These are phyloP conservation scores for Rhodofomes roseus DNA, from an alignment of 1,284 basidiomycete species.

Conservation along the genomic window DNA sequence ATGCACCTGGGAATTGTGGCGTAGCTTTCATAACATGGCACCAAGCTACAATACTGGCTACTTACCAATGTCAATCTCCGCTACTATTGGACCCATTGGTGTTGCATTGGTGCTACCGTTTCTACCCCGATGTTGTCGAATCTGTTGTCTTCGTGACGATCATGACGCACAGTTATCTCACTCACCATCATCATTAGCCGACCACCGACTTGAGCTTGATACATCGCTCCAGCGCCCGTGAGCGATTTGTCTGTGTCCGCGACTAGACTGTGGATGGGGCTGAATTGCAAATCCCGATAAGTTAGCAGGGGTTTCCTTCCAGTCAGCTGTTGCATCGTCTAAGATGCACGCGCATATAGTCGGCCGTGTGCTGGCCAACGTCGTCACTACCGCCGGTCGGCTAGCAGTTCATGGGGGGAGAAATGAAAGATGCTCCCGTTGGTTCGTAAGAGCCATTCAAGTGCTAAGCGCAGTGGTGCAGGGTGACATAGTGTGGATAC, in stretches of 20 bases:
- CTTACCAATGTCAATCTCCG: neutral
- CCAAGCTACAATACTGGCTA: neutral
- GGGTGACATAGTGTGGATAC: neutral
- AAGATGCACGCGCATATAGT: no score
- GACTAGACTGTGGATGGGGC: neutral
- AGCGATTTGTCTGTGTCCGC: neutral
- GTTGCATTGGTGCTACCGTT: no score
- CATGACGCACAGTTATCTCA: neutral
- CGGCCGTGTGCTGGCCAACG: no score
- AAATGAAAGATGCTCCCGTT: neutral
- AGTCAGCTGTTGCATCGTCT: no score
- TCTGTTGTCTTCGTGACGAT: neutral
- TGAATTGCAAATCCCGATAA: neutral
- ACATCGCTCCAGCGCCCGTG: neutral
- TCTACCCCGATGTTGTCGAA: no score
- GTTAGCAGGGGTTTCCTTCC: no score
- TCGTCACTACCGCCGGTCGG: no score
- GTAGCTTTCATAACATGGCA: neutral
- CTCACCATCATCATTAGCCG: neutral
- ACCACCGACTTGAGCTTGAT: neutral
- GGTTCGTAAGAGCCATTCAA: neutral
- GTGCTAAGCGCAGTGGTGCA: neutral
- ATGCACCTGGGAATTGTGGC: neutral
- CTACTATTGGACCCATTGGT: no score
- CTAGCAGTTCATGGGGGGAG: neutral